These are phyloP conservation scores for Komagataella mondaviorum DNA, from an alignment of 805 yeast genomes.

Conservation along the genomic window DNA sequence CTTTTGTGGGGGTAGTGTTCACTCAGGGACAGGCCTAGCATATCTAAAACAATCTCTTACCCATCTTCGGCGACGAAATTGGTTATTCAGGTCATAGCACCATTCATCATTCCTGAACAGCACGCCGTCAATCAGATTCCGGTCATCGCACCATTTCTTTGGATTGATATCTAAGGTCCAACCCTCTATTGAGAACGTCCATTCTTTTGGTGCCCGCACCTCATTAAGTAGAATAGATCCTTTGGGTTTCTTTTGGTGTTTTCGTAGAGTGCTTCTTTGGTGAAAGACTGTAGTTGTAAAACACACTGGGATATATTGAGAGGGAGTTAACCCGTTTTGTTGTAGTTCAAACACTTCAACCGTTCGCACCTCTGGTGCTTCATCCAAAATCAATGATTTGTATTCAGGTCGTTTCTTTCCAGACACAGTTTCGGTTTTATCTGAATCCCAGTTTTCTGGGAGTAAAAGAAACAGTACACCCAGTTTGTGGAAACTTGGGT, in stretches of 20 bases:
- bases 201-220: constrained; percentile 54
- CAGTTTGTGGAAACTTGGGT: constrained; percentile 29
- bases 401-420: constrained; percentile 6
- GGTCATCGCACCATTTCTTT: constrained; percentile 33
- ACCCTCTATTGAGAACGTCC: constrained; percentile 53
- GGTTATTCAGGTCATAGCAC: constrained; percentile 34
- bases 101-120: constrained; percentile 28
- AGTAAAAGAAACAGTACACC: neutral
- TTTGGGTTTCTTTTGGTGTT: constrained; percentile 43
- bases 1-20: neutral
- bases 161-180: constrained; percentile 59
- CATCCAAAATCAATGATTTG: constrained; percentile 55
- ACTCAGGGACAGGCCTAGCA: constrained; percentile 11
- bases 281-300: constrained; percentile 48
- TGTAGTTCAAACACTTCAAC: constrained; percentile 76
- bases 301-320: constrained; percentile 47
- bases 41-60: constrained; percentile 38
- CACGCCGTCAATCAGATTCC: constrained; percentile 21
- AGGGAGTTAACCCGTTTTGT: constrained; percentile 43
- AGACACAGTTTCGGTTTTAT: constrained; percentile 16
- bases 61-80: constrained; percentile 47
- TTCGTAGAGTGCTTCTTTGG: constrained; percentile 26
- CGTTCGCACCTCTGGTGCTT: constrained; percentile 39
- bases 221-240: constrained; percentile 44
- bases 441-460: constrained; percentile 11